Evolutionary conservation across 495 filamentous ascomycete genomes (phyloP).

Genomic region (Penicillium canariense): DNA sequence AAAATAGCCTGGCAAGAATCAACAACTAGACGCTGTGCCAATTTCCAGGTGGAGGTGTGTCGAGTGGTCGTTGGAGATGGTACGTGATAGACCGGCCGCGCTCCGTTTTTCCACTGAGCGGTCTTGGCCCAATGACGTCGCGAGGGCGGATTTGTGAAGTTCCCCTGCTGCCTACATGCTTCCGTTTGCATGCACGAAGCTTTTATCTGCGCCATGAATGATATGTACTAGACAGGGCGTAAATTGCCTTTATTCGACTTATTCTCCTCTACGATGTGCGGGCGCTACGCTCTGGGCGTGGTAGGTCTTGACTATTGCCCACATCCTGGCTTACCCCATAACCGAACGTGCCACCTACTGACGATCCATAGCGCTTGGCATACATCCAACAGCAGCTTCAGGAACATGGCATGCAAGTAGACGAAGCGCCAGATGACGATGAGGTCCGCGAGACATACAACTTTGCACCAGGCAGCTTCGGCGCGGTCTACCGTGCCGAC

Average conservation of each 20-base stretch:
- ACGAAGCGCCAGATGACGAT: constrained; percentile 73
- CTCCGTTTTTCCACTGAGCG: constrained; percentile 26
- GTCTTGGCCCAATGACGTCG: constrained; percentile 34
- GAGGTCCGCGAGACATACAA: constrained; percentile 82
- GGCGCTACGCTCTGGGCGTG: constrained; percentile 76
- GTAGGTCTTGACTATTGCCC: constrained; percentile 45
- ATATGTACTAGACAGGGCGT: background rate
- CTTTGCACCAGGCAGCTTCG: constrained; percentile 84
- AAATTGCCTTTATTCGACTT: background rate
- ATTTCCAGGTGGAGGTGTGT: background rate
- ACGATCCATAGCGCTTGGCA: constrained; percentile 50
- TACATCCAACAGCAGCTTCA: constrained; percentile 68
- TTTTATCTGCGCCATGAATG: background rate
- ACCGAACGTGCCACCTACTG: constrained; percentile 1
- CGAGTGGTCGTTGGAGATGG: constrained; percentile 1
- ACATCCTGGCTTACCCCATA: background rate
- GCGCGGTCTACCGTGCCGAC: constrained; percentile 83
- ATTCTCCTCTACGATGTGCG: constrained; percentile 62
- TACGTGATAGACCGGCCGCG: constrained; percentile 8
- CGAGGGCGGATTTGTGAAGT: background rate
- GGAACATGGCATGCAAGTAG: constrained; percentile 71
- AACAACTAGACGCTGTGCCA: background rate
- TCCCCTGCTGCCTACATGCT: background rate
- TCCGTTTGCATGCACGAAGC: background rate
- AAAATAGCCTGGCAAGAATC: background rate